A percentile compares a stretch with the other conserved stretches of the same genome.
These are phyloP conservation scores for Cordyceps militaris DNA, from an alignment of 2,329 filamentous ascomycete genomes.

Conservation along the genomic window DNA sequence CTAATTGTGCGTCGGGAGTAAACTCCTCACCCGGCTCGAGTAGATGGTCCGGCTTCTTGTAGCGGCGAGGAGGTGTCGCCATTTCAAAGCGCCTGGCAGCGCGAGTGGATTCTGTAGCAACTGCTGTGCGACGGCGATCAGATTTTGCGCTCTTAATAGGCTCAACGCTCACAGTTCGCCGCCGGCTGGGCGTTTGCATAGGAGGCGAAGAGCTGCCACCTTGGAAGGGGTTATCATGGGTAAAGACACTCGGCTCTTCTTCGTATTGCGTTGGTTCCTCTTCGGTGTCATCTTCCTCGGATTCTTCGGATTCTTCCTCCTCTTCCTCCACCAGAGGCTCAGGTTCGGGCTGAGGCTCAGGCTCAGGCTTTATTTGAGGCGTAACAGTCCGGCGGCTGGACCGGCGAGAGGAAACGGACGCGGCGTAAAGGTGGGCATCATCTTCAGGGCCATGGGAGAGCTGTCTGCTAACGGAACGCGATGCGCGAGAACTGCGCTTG, in stretches of 20 bases:
- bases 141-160: constrained; percentile 35
- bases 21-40: constrained; percentile 83
- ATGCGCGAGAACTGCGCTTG: constrained; percentile 48
- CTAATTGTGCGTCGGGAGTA: constrained; percentile 81
- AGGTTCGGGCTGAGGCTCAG: constrained; percentile 24
- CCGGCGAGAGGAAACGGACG: constrained; percentile 37
- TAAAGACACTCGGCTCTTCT: constrained; percentile 62
- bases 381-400: constrained; percentile 41
- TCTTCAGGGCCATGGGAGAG: constrained; percentile 37
- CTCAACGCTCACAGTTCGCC: constrained; percentile 40
- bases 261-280: constrained; percentile 31
- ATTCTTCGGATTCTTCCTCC: constrained; percentile 40
- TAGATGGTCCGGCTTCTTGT: constrained; percentile 27
- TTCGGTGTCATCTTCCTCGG: constrained; percentile 37
- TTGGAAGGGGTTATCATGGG: constrained; percentile 88
- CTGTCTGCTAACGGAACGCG: constrained; percentile 49
- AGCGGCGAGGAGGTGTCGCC: constrained; percentile 33
- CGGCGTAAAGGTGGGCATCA: constrained; percentile 16
- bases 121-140: constrained; percentile 39
- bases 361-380: constrained; percentile 47
- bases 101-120: constrained; percentile 18
- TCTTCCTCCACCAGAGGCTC: constrained; percentile 33
- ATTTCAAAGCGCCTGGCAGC: constrained; percentile 53
- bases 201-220: constrained; percentile 65
- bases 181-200: constrained; percentile 42